These are phyloP conservation scores for Coemansia umbellata DNA, from an alignment of 192 early-diverging fungal species.

Conservation along the genomic window DNA sequence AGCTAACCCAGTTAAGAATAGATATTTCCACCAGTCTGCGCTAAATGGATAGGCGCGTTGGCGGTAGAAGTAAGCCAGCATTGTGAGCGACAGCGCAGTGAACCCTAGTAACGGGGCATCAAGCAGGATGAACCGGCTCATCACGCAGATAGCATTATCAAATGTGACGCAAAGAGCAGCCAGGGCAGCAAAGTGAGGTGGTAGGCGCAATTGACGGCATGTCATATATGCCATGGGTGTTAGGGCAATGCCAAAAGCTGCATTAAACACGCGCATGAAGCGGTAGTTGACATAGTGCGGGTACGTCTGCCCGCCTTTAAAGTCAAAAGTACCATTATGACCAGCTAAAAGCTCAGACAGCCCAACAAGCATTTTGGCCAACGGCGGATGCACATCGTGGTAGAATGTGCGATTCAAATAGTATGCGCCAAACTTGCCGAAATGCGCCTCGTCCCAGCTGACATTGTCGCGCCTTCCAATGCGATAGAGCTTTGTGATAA, in stretches of 20 bases:
- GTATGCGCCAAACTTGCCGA: conserved; percentile 80
- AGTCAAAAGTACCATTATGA: conserved; percentile 82
- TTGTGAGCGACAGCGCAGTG: conserved; percentile 66
- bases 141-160: conserved; percentile 59
- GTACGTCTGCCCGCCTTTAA: conserved; percentile 75
- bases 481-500: conserved; percentile 33
- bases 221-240: conserved; percentile 89
- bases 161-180: conserved; percentile 75
- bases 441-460: conserved; percentile 75
- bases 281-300: conserved; percentile 78
- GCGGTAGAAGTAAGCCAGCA: conserved; percentile 71
- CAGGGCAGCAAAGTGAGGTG: conserved; percentile 60
- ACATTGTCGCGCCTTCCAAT: conserved; percentile 47
- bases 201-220: conserved; percentile 71
- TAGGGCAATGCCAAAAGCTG: conserved; percentile 83
- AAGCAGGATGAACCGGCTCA: conserved; percentile 90
- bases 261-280: conserved; percentile 89
- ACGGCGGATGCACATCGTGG: conserved; percentile 97
- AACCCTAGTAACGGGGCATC: conserved; percentile 94
- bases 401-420: conserved; percentile 94
- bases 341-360: conserved; percentile 77
- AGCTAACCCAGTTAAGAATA: conserved; percentile 79
- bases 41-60: conserved; percentile 70
- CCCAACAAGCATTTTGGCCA: conserved; percentile 94
- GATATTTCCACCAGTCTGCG: conserved; percentile 81